phyloP scores from a whole-genome alignment of 78 protist species.

The Tieghemostelium lacteum region DNA sequence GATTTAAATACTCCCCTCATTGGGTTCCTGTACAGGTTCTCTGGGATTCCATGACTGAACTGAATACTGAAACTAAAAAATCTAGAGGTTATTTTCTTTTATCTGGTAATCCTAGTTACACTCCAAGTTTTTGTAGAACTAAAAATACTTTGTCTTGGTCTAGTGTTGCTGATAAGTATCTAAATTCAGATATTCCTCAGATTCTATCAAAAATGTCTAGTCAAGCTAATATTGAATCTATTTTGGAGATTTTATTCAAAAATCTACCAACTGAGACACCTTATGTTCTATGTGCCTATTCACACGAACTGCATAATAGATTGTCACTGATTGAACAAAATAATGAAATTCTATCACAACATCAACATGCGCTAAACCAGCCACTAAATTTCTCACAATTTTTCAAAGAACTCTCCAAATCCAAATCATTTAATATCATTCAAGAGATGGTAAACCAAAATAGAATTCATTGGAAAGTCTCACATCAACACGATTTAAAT shows the following conservation, averaged over 20 bases:
- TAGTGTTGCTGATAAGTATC: slow-evolving; percentile 27
- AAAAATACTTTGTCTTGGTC: slow-evolving; percentile 64
- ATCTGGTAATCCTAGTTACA: not conserved
- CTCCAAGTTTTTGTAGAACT: slow-evolving; percentile 30
- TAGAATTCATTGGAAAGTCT: slow-evolving; percentile 28
- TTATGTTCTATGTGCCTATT: slow-evolving; percentile 54
- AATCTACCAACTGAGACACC: slow-evolving; percentile 36
- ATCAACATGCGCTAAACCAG: not conserved
- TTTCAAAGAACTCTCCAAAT: slow-evolving; percentile 23
- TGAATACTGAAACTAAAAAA: slow-evolving; percentile 33
- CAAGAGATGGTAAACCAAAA: slow-evolving; percentile 4
- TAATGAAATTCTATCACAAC: not conserved
- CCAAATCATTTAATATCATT: not conserved
- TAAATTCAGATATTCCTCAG: not conserved
- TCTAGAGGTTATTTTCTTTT: slow-evolving; percentile 60
- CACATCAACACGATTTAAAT: slow-evolving; percentile 54
- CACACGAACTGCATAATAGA: slow-evolving; percentile 39
- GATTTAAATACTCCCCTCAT: slow-evolving; percentile 92
- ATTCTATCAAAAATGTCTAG: not conserved
- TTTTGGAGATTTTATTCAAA: slow-evolving; percentile 5
- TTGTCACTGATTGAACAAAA: slow-evolving; percentile 1
- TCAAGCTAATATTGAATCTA: not conserved
- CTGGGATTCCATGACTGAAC: slow-evolving; percentile 63
- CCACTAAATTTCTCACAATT: slow-evolving; percentile 14
- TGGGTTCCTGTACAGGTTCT: slow-evolving; percentile 86